Percentiles rank a stretch among this genome's conserved stretches.
These are phyloP conservation scores for Plantago coronopus DNA, from an alignment of 305 asterid species.

Conservation along the genomic window DNA sequence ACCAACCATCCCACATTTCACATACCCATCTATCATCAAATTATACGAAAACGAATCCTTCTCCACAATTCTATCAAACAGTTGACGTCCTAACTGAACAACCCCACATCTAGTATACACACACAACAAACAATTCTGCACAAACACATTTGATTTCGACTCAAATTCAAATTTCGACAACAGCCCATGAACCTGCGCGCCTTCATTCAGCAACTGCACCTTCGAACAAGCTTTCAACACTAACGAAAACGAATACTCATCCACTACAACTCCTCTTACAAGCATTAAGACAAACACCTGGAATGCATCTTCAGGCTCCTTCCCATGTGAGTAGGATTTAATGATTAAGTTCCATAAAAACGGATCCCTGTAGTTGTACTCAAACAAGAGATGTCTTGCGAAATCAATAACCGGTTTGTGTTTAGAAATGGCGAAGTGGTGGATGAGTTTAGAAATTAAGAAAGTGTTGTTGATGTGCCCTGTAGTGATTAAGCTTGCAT, in stretches of 20 bases:
- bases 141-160: slow-evolving; percentile 44
- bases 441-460: slow-evolving; percentile 50
- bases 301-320: slow-evolving; percentile 51
- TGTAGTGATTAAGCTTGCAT: slow-evolving; percentile 57
- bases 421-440: slow-evolving; percentile 41
- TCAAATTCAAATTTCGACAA: slow-evolving; percentile 51
- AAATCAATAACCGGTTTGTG: slow-evolving; percentile 41
- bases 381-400: slow-evolving; percentile 51
- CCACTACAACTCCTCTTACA: slow-evolving; percentile 50
- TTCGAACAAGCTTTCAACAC: slow-evolving; percentile 68
- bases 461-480: slow-evolving; percentile 47
- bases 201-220: slow-evolving; percentile 33
- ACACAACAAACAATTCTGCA: slow-evolving; percentile 59
- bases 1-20: slow-evolving; percentile 61
- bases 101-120: slow-evolving; percentile 55
- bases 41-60: slow-evolving; percentile 70
- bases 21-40: slow-evolving; percentile 79
- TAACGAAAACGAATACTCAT: slow-evolving; percentile 60
- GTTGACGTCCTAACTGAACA: slow-evolving; percentile 40
- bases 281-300: slow-evolving; percentile 63
- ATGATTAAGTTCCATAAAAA: slow-evolving; percentile 70
- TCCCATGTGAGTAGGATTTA: slow-evolving; percentile 54
- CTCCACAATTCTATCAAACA: slow-evolving; percentile 52
- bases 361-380: slow-evolving; percentile 36
- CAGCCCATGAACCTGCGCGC: slow-evolving; percentile 76